Evolutionary conservation across 2,329 filamentous ascomycete species (phyloP).

Genomic region (Ophiosphaerella korrae): DNA sequence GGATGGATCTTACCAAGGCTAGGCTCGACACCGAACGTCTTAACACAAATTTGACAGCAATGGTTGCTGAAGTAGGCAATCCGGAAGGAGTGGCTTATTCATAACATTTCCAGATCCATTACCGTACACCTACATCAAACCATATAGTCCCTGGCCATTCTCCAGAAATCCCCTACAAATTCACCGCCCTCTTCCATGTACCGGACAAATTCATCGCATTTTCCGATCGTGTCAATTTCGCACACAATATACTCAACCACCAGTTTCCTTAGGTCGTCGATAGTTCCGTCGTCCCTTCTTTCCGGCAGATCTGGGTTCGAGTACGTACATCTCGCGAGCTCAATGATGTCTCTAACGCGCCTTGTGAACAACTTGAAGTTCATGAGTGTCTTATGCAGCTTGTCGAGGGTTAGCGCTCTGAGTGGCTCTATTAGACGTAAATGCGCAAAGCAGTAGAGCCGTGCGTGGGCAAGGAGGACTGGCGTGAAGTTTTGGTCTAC

Average conservation of each 20-base stretch:
- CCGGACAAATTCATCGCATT: slow-evolving; percentile 13
- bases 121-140: slow-evolving; percentile 2
- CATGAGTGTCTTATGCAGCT: slow-evolving; percentile 20
- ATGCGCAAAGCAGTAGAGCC: slow-evolving; percentile 19
- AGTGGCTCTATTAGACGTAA: slow-evolving; percentile 13
- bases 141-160: slow-evolving; percentile 10
- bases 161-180: slow-evolving; percentile 30
- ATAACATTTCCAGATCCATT: too few relatives aligned
- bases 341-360: slow-evolving; percentile 17
- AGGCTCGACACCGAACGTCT: too few relatives aligned
- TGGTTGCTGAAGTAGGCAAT: too few relatives aligned
- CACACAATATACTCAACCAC: slow-evolving; percentile 25
- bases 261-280: slow-evolving; percentile 17
- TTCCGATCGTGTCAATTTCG: slow-evolving; percentile 21
- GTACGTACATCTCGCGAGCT: slow-evolving; percentile 18
- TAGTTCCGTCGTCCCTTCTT: slow-evolving; percentile 9
- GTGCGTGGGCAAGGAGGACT: slow-evolving; percentile 21
- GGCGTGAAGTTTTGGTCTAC: slow-evolving; percentile 25
- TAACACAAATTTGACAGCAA: too few relatives aligned
- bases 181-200: slow-evolving; percentile 29
- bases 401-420: slow-evolving; percentile 17
- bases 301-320: slow-evolving; percentile 12
- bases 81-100: too few relatives aligned
- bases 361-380: slow-evolving; percentile 14
- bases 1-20: too few relatives aligned